phyloP scores from a whole-genome alignment of 2,329 filamentous ascomycete genomes.

The Didymosphaeria variabile region DNA sequence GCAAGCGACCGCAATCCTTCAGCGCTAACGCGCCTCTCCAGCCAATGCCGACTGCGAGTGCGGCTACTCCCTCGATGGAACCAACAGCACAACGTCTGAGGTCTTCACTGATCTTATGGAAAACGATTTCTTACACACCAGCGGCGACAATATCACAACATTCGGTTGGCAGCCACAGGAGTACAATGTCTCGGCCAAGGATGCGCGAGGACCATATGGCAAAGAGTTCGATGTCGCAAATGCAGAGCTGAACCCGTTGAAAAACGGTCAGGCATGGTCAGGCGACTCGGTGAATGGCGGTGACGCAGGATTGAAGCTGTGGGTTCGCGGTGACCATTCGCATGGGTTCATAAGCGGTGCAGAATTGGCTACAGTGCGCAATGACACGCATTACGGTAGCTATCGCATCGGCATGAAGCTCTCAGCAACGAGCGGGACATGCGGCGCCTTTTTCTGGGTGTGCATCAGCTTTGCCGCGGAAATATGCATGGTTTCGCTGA shows the following conservation, averaged over 20 bases:
- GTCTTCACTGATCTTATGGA: conserved; percentile 76
- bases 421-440: conserved; percentile 70
- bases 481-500: conserved; percentile 19
- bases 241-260: conserved; percentile 63
- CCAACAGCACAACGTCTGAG: conserved; percentile 49
- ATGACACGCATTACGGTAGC: conserved; percentile 74
- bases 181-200: conserved; percentile 70
- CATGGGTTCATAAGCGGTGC: conserved; percentile 67
- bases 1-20: conserved; percentile 3
- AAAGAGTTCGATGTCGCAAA: conserved; percentile 69
- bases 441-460: conserved; percentile 83
- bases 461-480: conserved; percentile 19
- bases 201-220: conserved; percentile 70
- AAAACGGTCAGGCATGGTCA: conserved; percentile 53
- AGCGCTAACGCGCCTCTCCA: conserved; percentile 24
- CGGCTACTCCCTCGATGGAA: conserved; percentile 69
- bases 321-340: conserved; percentile 46
- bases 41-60: conserved; percentile 70
- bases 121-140: conserved; percentile 72
- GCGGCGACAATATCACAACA: conserved; percentile 56
- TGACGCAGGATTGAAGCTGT: conserved; percentile 49
- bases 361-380: conserved; percentile 69
- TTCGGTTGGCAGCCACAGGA: conserved; percentile 71
- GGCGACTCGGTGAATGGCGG: conserved; percentile 57
- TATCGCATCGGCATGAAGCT: conserved; percentile 74